Evolutionary conservation across 257 asterid species (phyloP).

Genomic region (Plantago ovata): DNA sequence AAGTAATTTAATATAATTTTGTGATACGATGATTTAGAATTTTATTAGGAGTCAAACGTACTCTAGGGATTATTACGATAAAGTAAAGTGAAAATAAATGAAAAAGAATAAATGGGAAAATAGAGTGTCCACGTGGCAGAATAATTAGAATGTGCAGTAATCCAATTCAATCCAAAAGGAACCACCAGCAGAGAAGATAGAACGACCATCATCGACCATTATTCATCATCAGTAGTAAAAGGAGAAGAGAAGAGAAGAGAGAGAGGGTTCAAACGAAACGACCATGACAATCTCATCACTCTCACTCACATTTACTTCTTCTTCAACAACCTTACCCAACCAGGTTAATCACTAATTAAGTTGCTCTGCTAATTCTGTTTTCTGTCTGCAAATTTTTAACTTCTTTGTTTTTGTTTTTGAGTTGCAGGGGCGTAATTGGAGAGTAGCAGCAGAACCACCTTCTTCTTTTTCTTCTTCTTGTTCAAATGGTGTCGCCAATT

Average conservation of each 20-base stretch:
- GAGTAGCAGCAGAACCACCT: slow-evolving; percentile 20
- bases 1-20: too few relatives aligned
- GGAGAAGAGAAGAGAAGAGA: too few relatives aligned
- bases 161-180: slow-evolving; percentile 24
- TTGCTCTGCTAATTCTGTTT: too few relatives aligned
- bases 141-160: slow-evolving; percentile 25
- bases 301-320: slow-evolving; percentile 43
- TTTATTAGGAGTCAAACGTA: too few relatives aligned
- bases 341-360: too few relatives aligned
- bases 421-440: slow-evolving; percentile 23
- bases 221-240: too few relatives aligned
- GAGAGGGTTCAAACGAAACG: too few relatives aligned
- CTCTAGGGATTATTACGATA: too few relatives aligned
- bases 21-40: too few relatives aligned
- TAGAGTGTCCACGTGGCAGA: neutral
- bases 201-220: too few relatives aligned
- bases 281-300: slow-evolving; percentile 61
- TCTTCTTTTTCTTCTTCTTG: slow-evolving; percentile 27
- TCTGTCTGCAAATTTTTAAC: neutral
- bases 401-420: slow-evolving; percentile 21
- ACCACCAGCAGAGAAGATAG: slow-evolving; percentile 7
- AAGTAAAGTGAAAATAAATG: too few relatives aligned
- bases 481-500: slow-evolving; percentile 25
- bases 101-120: too few relatives aligned
- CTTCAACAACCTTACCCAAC: slow-evolving; percentile 35